Evolutionary conservation across 192 early-diverging fungal species (phyloP), one percentile per base, ranked within the genome.

Genomic region (Coemansia sp.): DNA sequence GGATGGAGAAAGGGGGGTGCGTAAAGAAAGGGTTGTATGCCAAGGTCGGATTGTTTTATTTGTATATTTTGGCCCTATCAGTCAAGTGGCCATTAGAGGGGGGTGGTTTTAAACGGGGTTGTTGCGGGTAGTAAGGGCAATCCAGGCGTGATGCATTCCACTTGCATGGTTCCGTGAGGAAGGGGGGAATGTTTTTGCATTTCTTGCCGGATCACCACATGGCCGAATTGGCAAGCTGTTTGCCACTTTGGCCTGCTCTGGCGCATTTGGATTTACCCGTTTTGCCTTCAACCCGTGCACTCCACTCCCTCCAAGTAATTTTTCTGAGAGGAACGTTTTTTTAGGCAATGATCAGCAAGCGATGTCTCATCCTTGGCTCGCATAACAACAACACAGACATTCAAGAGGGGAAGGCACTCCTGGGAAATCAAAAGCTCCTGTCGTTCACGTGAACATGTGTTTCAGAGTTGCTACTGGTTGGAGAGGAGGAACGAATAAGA

Each of bases 201-300:
- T 9, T 47, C 15, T 16, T 23, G 45, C 45, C 10, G 45, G 45
- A 47, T 47, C 45, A 47, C 28, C 45, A 11, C 36, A 11, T 37
- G 36, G 36, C 6, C 36, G 11, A 11, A 11, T 37, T 37, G 36
- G 36, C 36, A 37, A 37, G 5, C 11, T 11, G 36, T 11, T 11
- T 11, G 6, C 36, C 11, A 5, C 36, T 37, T 37, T 11, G 36
- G 11, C 15, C 13, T 40, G 13, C 15, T 3, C 4, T 18, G 10
- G 7, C 28, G 28, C 28, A 23, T 49, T 49, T 49, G 14, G 47
- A 49, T 49, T 49, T 49, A 49, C 47, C 47, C 47, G 47, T 49
- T 49, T 49, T 46, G 19, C 44, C 44, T 46, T 18, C 44, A 46
- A 30, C 7, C 47, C n/a, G 28, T 31, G 47, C 28, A 10, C 9